phyloP scores from a whole-genome alignment of 2,329 filamentous ascomycete genomes.

The Colletotrichum paranaense region DNA sequence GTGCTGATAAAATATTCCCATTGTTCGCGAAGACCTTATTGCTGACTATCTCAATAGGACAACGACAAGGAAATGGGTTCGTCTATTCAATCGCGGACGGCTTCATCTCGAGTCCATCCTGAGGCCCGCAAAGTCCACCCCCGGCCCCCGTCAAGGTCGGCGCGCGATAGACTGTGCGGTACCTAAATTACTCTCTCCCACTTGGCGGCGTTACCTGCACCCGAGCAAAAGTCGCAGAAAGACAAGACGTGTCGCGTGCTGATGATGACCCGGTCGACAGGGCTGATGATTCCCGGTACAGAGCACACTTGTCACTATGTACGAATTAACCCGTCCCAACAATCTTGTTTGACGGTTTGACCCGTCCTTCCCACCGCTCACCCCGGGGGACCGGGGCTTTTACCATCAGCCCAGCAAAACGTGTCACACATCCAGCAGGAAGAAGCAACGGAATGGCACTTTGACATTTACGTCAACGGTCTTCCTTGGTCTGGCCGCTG shows the following conservation, averaged over 20 bases:
- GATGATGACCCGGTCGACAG: slow-evolving; percentile 9
- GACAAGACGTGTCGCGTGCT: slow-evolving; percentile 15
- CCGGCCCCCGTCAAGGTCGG: slow-evolving; percentile 12
- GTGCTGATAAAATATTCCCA: background rate
- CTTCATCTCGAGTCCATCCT: slow-evolving; percentile 19
- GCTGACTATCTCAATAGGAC: background rate
- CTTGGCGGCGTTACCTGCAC: background rate
- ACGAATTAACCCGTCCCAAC: slow-evolving; percentile 4
- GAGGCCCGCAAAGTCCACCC: slow-evolving; percentile 21
- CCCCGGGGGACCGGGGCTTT: background rate
- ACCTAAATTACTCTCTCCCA: background rate
- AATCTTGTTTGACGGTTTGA: slow-evolving; percentile 6
- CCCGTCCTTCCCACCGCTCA: background rate
- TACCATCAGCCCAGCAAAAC: background rate
- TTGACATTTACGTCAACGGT: background rate
- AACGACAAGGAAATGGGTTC: background rate
- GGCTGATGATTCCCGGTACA: slow-evolving; percentile 8
- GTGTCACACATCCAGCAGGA: background rate
- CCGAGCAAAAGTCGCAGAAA: background rate
- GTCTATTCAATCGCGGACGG: background rate
- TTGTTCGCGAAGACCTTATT: background rate
- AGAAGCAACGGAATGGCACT: slow-evolving; percentile 7
- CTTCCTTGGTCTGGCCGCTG: background rate
- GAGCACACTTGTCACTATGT: background rate
- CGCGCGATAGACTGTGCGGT: slow-evolving; percentile 10